Conservation (phyloP, 2,329 filamentous ascomycete genomes). For the Colletotrichum kahawae region DNA sequence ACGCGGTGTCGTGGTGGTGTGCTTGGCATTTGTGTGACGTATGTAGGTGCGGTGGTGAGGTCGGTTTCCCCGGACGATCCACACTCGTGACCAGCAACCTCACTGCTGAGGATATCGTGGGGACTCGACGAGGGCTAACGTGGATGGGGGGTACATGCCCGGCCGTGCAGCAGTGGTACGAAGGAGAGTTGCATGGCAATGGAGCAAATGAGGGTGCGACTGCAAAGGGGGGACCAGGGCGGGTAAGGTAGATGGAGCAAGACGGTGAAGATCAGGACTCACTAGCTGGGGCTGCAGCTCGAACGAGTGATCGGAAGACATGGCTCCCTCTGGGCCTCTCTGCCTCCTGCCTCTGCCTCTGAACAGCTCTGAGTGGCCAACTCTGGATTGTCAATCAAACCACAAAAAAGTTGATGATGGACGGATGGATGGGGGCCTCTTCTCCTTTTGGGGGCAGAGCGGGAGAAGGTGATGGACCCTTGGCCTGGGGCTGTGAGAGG, state of each 20-base stretch:
- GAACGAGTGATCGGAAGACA: background rate
- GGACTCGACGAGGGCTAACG: background rate
- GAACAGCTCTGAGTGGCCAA: background rate
- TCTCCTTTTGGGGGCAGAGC: background rate
- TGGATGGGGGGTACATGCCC: background rate
- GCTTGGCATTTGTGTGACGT: background rate
- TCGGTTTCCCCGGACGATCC: background rate
- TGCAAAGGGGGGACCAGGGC: background rate
- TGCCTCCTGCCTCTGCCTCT: background rate
- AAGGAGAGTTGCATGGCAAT: background rate
- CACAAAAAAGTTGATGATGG: background rate
- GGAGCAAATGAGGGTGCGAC: background rate
- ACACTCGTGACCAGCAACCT: slow-evolving; percentile 1
- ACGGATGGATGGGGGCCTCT: background rate
- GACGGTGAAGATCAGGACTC: background rate
- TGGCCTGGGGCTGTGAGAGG: background rate
- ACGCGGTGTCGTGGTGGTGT: background rate
- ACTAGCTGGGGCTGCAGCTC: background rate
- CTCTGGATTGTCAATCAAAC: background rate
- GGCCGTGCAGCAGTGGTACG: background rate
- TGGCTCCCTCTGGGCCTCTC: background rate
- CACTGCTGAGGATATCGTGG: background rate
- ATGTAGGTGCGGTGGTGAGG: background rate
- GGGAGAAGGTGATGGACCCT: background rate
- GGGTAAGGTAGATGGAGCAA: background rate